Base-by-base conservation (phyloP, 2,329 filamentous ascomycete species). In the Aspergillus japonicus region DNA sequence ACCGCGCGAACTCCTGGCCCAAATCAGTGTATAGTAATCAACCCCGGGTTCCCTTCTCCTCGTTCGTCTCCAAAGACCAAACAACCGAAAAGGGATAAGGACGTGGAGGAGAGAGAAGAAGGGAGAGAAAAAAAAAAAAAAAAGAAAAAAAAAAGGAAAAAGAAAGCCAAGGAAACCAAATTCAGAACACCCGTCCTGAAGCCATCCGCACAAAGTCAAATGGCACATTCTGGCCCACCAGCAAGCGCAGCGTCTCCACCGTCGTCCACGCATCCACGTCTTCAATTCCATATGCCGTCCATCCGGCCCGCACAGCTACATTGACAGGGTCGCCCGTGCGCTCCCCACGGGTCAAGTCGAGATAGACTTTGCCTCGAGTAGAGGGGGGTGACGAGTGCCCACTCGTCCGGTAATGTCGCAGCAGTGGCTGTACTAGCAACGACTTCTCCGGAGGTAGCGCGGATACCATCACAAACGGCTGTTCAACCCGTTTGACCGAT, bases 201-300 rank as follows among this genome's bases (percentile, higher is more conserved):
- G 91, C 90, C 71, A 95, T 80, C 52, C 90, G 83, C 47, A 95
- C 91, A 78, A 96, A 96, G 76, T 90, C 92, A 75, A 92, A 94
- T 5, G 89, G 90, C 58, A 95, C 90, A 72, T 95, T 95, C 77
- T 95, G 90, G 10, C 91, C 91, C 11, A 94, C 89, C 24, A 96
- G 81, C 60, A 93, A 75, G 65, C 91, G 82, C 57, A 95, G 77
- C 52, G 88, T 94, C 77, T 95, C 90, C 5, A 94, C 91, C 2
- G 90, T 93, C 23, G 90, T 93, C 78, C 92, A 95, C 0, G 91
- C 90, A 58, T 88, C 89, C 33, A 92, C 89, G 74, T 96, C 91
- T 24, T 88, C 89, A 19, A 89, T 85, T 1, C 89, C 89, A 71
- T 94, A 95, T 6, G 89, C 87, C 24, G 87, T 88, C 82, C 92